Evolutionary conservation across 306 rosid species (phyloP), one percentile per base, ranked within the genome.

Genomic region (Crotalaria pallida): DNA sequence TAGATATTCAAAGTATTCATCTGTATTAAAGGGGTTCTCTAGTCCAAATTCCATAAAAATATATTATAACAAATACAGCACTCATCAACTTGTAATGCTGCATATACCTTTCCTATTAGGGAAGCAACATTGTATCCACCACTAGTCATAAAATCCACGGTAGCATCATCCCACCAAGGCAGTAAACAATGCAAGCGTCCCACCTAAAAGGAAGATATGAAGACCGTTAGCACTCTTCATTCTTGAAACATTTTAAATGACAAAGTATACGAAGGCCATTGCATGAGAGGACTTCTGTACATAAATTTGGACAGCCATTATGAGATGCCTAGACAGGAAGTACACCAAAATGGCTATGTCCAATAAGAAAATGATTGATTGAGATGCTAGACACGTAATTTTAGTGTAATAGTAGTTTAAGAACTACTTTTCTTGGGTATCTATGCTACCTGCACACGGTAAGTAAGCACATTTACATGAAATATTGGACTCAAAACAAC

Each of bases 131-230:
- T 83, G 66, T 94, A 94, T 58, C 97, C 96, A 21, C 97, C 97
- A 73, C 91, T 88, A 24, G 80, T 79, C 97, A 88, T 88, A 71
- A 94, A 94, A 80, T 80, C 86, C 53, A 88, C 96, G 4, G 90
- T 76, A 49, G 92, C 92, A 80, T 94, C 95, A 71, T 87, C 88
- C 96, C 96, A 88, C 95, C 95, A 90, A 34, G 98, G 97, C 43
- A 85, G 31, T 69, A 81, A 74, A 76, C 97, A 90, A 79, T 94
- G 97, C 87, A 88, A 83, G 67, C 97, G 96, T 21, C 92, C 92
- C 10, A 85, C 81, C 96, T 88, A 74, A 44, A 57, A 73, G 76
- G 27, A 74, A 48, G 50, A 64, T 47, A 70, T 15, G 63, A 71
- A 74, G 50, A 55, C 26, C 24, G 27, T 67, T 71, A 76, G 47